Evolutionary conservation across 2,329 filamentous ascomycete genomes (phyloP).

Genomic region (Ascochyta viciae-villosae): DNA sequence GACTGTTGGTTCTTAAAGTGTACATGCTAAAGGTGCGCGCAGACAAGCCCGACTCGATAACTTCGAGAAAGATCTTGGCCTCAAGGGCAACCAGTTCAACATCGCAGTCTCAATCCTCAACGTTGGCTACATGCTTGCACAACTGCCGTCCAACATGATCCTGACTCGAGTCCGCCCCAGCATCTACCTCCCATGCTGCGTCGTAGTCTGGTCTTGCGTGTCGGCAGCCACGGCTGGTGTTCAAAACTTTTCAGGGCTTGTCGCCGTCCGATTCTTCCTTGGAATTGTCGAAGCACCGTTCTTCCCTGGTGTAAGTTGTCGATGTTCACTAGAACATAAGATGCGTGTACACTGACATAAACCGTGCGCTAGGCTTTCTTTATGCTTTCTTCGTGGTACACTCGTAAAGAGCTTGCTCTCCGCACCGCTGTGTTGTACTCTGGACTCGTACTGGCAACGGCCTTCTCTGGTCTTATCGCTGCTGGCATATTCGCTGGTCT

Average conservation of each 20-base stretch:
- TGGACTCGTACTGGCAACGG: constrained; percentile 15
- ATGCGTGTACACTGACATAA: too few species aligned
- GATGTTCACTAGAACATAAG: too few species aligned
- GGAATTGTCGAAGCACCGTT: constrained; percentile 52
- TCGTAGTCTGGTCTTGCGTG: constrained; percentile 42
- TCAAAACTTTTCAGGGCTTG: constrained; percentile 38
- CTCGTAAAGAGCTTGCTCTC: constrained; percentile 54
- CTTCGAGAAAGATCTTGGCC: constrained; percentile 60
- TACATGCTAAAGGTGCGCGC: background rate
- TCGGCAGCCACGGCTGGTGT: constrained; percentile 34
- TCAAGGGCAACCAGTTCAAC: constrained; percentile 32
- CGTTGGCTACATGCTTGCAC: constrained; percentile 32
- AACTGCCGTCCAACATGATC: constrained; percentile 54
- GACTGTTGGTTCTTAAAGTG: background rate
- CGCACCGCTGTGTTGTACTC: constrained; percentile 4
- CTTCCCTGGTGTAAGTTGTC: constrained; percentile 60
- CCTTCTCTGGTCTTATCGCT: constrained; percentile 23
- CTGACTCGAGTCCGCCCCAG: constrained; percentile 43
- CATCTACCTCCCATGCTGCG: constrained; percentile 39
- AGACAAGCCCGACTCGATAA: constrained; percentile 63
- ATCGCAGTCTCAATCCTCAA: constrained; percentile 49
- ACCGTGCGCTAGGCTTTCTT: constrained; percentile 48
- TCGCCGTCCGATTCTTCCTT: constrained; percentile 37
- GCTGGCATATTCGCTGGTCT: constrained; percentile 21
- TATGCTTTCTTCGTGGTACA: constrained; percentile 70